phyloP scores from a whole-genome alignment of 2,329 filamentous ascomycete genomes.

The Tolypocladium inflatum region DNA sequence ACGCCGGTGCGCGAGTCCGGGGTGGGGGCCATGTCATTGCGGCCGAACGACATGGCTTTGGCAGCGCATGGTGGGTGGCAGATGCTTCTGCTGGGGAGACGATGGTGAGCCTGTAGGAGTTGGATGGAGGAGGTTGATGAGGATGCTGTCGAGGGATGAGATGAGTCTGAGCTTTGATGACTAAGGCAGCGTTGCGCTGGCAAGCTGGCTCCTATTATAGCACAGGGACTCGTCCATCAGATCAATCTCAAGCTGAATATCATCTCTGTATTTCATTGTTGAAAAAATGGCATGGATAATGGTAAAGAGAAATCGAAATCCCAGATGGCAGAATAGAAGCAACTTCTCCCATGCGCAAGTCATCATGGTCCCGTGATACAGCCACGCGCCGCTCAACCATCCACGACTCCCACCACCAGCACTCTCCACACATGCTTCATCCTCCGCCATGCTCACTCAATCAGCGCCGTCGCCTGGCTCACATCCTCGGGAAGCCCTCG shows the following conservation, averaged over 20 bases:
- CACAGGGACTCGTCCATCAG: background rate
- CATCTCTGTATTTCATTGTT: background rate
- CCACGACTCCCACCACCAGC: background rate
- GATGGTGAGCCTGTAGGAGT: background rate
- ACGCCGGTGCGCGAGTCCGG: constrained; percentile 24
- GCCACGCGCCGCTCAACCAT: background rate
- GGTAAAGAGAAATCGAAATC: background rate
- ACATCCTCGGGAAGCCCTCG: constrained; percentile 8
- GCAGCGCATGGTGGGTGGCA: constrained; percentile 16
- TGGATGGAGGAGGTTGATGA: background rate
- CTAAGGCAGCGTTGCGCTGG: background rate
- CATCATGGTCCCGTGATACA: background rate
- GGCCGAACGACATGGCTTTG: constrained; percentile 24
- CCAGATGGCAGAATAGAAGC: background rate
- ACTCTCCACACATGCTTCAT: background rate
- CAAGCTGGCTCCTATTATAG: background rate
- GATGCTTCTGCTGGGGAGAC: background rate
- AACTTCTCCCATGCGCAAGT: background rate
- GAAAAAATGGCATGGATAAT: background rate
- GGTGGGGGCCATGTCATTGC: constrained; percentile 18
- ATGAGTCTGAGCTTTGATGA: background rate
- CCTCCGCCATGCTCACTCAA: background rate
- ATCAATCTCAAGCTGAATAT: background rate
- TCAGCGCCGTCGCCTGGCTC: background rate
- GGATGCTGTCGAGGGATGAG: background rate